Evolutionary conservation across 1,139 yeast species (phyloP).

Genomic region (Taiozyma onychis): DNA sequence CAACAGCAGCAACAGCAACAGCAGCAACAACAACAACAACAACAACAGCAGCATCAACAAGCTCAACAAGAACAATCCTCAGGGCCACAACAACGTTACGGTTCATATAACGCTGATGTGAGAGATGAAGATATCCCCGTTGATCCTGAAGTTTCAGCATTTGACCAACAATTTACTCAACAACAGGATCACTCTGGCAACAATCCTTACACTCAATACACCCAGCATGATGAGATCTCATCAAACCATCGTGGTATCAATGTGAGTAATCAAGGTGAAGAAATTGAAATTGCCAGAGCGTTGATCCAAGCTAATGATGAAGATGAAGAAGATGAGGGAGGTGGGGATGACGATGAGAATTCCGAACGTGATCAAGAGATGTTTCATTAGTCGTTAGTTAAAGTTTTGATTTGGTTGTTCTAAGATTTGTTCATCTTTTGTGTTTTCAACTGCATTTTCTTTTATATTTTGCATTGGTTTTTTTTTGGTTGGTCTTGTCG

Average conservation of each 20-base stretch:
- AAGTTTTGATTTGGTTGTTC: too few species aligned
- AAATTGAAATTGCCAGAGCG: slow-evolving; percentile 62
- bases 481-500: background rate
- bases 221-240: slow-evolving; percentile 3
- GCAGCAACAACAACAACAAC: background rate
- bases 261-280: slow-evolving; percentile 33
- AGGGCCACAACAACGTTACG: background rate
- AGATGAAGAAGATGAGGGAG: slow-evolving; percentile 16
- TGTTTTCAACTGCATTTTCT: background rate
- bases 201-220: slow-evolving; percentile 2
- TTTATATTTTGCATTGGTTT: too few species aligned
- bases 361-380: slow-evolving; percentile 6
- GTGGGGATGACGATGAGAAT: slow-evolving; percentile 10
- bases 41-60: slow-evolving; percentile 8
- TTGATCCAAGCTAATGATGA: slow-evolving; percentile 52
- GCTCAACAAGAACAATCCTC: slow-evolving; percentile 2
- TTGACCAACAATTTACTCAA: slow-evolving; percentile 30
- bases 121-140: slow-evolving; percentile 37
- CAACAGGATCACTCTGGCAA: slow-evolving; percentile 28
- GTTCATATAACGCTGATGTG: slow-evolving; percentile 1
- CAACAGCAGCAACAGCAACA: background rate
- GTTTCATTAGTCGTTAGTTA: background rate
- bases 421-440: background rate
- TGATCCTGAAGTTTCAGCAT: slow-evolving; percentile 55
- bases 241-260: slow-evolving; percentile 2